Conservation (phyloP, 371 early-diverging fungal species). For the Apophysomyces sp. region DNA sequence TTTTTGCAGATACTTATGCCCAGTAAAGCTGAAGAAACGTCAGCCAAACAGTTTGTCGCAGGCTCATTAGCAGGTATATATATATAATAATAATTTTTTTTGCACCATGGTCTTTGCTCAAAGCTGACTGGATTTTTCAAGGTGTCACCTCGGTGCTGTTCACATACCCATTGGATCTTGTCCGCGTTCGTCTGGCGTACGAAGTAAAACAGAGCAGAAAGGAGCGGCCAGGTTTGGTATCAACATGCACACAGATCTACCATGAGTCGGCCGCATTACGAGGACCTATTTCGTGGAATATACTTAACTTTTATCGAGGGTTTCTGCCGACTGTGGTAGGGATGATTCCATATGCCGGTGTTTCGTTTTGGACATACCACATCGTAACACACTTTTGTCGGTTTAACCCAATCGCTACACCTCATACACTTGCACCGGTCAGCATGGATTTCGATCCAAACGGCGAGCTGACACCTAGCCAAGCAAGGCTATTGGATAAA, state of each 20-base stretch:
- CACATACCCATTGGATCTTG: conserved; percentile 93
- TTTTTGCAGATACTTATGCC: conserved; percentile 66
- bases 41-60: conserved; percentile 64
- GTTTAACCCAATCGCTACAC: conserved; percentile 33
- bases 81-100: too few relatives aligned
- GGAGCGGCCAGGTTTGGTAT: conserved; percentile 31
- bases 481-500: conserved; percentile 24
- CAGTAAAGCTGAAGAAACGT: conserved; percentile 57
- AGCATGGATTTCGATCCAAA: conserved; percentile 23
- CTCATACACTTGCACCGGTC: conserved; percentile 26
- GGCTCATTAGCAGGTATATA: conserved; percentile 85
- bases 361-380: conserved; percentile 82
- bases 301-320: conserved; percentile 90
- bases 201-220: conserved; percentile 52
- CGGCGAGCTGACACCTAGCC: conserved; percentile 23
- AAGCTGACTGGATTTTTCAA: conserved; percentile 20
- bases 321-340: conserved; percentile 89
- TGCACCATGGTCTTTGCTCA: not conserved
- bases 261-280: conserved; percentile 51
- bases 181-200: conserved; percentile 93
- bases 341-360: conserved; percentile 96
- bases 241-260: conserved; percentile 49
- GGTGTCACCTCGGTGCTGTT: conserved; percentile 89
- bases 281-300: conserved; percentile 16
- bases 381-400: conserved; percentile 58